Evolutionary conservation across 495 filamentous ascomycete genomes (phyloP).

Genomic region (Aspergillus coremiiformis): DNA sequence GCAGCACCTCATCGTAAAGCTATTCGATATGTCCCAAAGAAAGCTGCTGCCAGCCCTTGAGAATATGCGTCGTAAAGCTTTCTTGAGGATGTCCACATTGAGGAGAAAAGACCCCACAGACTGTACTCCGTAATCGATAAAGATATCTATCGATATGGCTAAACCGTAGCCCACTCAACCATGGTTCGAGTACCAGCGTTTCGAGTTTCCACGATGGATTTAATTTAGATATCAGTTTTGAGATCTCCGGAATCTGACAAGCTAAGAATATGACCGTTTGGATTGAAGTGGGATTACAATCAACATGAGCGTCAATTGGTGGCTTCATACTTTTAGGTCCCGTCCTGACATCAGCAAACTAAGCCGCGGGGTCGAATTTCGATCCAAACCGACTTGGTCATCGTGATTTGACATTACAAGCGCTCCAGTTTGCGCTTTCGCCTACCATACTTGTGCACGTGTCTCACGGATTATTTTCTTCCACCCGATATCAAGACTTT

Average conservation of each 20-base stretch:
- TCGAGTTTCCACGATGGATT: background rate
- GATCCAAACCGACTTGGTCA: background rate
- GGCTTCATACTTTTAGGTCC: constrained; percentile 1
- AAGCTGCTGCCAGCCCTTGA: background rate
- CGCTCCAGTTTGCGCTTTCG: background rate
- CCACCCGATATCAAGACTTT: background rate
- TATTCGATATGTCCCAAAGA: background rate
- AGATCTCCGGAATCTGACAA: background rate
- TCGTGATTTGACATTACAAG: background rate
- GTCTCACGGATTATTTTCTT: background rate
- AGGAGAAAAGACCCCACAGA: background rate
- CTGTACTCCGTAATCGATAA: background rate
- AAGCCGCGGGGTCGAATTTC: constrained; percentile 19
- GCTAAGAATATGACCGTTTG: background rate
- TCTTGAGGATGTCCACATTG: background rate
- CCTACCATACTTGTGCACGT: background rate
- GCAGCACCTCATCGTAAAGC: background rate
- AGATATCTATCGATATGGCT: background rate
- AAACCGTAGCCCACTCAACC: background rate
- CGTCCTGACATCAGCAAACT: constrained; percentile 21
- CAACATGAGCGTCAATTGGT: background rate
- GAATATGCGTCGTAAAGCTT: background rate
- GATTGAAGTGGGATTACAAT: background rate
- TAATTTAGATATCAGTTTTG: background rate
- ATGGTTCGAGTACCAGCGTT: background rate